Evolutionary conservation across 805 yeast genomes (phyloP).

Genomic region (Yueomyces sinensis): DNA sequence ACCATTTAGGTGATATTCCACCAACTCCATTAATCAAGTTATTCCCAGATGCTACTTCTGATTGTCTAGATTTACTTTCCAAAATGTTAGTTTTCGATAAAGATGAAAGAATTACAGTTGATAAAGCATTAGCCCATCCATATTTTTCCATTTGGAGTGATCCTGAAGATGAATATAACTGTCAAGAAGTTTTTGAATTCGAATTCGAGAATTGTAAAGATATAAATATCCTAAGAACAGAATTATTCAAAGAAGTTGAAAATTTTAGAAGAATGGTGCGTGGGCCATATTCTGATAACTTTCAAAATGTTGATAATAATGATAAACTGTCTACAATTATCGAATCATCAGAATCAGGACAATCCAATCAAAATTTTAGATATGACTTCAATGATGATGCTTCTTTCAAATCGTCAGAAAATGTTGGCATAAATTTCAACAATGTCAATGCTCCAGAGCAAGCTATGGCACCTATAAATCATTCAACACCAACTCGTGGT

Average conservation of each 20-base stretch:
- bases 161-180: constrained; percentile 59
- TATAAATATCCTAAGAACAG: neutral
- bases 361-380: too few species aligned
- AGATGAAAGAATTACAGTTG: constrained; percentile 65
- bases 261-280: neutral
- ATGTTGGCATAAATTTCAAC: neutral
- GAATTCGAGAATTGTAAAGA: neutral
- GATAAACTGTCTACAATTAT: neutral
- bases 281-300: neutral
- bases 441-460: neutral
- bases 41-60: constrained; percentile 44
- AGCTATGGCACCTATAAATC: neutral
- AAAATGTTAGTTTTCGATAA: constrained; percentile 78
- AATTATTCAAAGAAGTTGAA: neutral
- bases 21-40: constrained; percentile 13
- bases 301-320: too few species aligned
- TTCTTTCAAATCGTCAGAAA: neutral
- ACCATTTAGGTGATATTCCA: constrained; percentile 54
- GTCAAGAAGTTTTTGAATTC: neutral
- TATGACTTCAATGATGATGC: neutral
- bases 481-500: neutral
- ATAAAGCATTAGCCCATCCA: constrained; percentile 75
- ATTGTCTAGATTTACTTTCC: constrained; percentile 54
- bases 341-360: too few species aligned
- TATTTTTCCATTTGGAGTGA: constrained; percentile 84